Evolutionary conservation across 805 yeast genomes (phyloP), one percentile per base, ranked within the genome.

Genomic region (Cyberlindnera americana): DNA sequence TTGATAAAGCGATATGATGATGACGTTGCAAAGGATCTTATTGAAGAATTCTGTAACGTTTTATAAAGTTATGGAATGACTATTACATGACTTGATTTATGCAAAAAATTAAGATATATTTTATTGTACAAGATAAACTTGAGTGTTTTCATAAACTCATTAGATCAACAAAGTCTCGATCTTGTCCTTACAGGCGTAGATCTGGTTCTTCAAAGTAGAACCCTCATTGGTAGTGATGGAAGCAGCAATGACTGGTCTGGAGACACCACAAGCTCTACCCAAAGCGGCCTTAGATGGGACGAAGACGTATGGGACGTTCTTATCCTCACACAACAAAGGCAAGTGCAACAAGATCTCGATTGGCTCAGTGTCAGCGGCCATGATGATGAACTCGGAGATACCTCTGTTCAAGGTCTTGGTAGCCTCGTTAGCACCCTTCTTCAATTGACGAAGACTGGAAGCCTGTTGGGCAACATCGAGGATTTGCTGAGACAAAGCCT

Each of bases 331-430:
- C 60, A 93, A 77, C 60, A 93, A 78, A 37, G 99, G 99, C 67
- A 93, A 78, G 67, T 93, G 99, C 70, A 93, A 80, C 63, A 93
- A 81, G 69, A 93, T 91, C 75, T 93, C 99, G 64, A 93, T 90
- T 60, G 99, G 99, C 72, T 90, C 96, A 60, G 99, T 89, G 66
- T 93, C 99, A 59, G 99, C 99, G 54, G 99, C 99, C 97, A 93
- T 88, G 73, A 91, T 87, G 69, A 91, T 90, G 78, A 91, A 91
- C 75, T 91, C 99, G 60, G 97, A 86, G 62, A 91, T 91, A 82
- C 99, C 99, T 78, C 98, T 86, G 85, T 91, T 91, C 73, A 91
- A 79, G 59, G 97, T 91, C 79, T 91, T 91, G 72, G 97, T 93
- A 62, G 98, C 95, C 75, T 93, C 99, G 69, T 93, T 93, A 57